These are phyloP conservation scores for Termitomyces sp. DNA, from an alignment of 768 basidiomycete genomes.

Conservation along the genomic window DNA sequence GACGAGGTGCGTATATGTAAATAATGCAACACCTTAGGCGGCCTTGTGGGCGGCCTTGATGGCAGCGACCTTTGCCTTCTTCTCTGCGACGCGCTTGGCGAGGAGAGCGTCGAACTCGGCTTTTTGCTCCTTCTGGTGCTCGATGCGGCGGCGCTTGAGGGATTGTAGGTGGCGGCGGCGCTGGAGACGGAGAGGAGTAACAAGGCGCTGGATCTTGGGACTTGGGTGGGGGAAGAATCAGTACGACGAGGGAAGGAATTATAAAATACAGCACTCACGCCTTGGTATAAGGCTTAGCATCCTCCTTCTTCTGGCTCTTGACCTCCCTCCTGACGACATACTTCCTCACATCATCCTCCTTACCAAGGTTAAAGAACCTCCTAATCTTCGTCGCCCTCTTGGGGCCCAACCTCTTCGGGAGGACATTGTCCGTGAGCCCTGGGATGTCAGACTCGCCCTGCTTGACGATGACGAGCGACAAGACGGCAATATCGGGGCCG, in stretches of 20 bases:
- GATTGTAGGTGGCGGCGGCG: conserved; percentile 90
- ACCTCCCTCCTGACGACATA: conserved; percentile 95
- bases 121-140: conserved; percentile 94
- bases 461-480: conserved; percentile 93
- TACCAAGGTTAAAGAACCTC: conserved; percentile 94
- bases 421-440: conserved; percentile 85
- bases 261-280: conserved; percentile 52
- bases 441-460: conserved; percentile 89
- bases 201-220: conserved; percentile 95
- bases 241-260: neutral
- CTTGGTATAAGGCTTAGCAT: conserved; percentile 94
- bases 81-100: conserved; percentile 87
- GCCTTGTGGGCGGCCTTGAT: conserved; percentile 79
- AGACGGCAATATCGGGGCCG: conserved; percentile 92
- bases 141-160: conserved; percentile 82
- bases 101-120: conserved; percentile 84
- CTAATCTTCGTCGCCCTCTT: conserved; percentile 98
- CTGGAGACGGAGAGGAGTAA: conserved; percentile 93
- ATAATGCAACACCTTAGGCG: neutral
- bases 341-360: conserved; percentile 98
- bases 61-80: conserved; percentile 87
- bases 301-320: conserved; percentile 79
- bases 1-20: neutral
- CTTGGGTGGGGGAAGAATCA: conserved; percentile 27
- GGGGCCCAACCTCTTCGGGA: conserved; percentile 94